Evolutionary conservation across 148 eudicot species (phyloP), one percentile per base, ranked within the genome.

Genomic region (Amaranthus hypochondriacus): DNA sequence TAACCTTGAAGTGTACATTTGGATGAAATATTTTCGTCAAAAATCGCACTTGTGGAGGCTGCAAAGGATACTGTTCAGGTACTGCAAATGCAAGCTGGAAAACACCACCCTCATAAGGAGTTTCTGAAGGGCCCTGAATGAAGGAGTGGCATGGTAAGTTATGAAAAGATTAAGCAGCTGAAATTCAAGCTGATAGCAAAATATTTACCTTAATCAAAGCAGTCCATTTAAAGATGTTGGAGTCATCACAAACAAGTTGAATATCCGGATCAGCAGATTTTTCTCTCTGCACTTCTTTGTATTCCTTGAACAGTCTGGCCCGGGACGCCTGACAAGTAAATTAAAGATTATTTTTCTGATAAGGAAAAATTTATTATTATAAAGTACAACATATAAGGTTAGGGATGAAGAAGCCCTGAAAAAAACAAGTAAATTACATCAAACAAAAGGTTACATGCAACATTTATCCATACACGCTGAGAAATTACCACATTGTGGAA

Each of bases 1-100:
- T 48, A 76, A 92, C 99, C 96, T 95, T 95, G 76, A 95, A 95
- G 82, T 95, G 98, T 63, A 95, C 97, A 80, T 95, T 95, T 65
- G 98, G 96, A 82, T 95, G 98, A 78, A 95, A 95, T 75, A 95
- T 92, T 83, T 95, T 95, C 76, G 99, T 92, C 64, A 95, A 82
- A 84, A 95, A 95, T 66, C 97, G 83, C 71, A 95, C 97, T 95
- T 95, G 99, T 73, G 97, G 99, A 73, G 99, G 99, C 81, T 95
- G 99, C 90, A 95, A 78, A 55, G 99, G 99, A 82, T 95, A 95
- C 61, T 90, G 96, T 86, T 95, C 97, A 70, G 96, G 97, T 55
- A 95, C 90, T 49, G 94, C 86, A 80, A 95, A 90, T n/a, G 96
- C 99, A 73, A 95, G 96, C 89, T 95, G 99, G 84, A 95, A 95